Conservation (phyloP, 2,329 filamentous ascomycete species). For the Lasiodiplodia citricola region DNA sequence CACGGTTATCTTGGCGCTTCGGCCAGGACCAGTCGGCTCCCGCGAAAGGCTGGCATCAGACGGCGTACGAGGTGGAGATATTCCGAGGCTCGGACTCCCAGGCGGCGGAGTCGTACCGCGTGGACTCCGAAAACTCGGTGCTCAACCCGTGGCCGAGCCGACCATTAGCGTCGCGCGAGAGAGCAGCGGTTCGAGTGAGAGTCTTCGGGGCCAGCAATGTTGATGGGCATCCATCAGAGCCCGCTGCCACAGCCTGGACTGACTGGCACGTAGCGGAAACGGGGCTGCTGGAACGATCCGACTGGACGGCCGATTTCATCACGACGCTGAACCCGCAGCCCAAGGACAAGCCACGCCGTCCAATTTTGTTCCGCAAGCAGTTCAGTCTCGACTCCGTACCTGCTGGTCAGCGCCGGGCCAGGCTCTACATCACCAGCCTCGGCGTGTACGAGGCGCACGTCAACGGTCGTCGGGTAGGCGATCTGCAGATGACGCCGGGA, state of each 20-base stretch:
- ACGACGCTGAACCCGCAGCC: slow-evolving; percentile 31
- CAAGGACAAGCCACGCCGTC: slow-evolving; percentile 35
- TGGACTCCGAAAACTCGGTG: slow-evolving; percentile 47
- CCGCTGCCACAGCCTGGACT: slow-evolving; percentile 38
- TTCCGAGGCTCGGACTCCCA: not conserved
- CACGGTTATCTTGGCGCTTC: slow-evolving; percentile 57
- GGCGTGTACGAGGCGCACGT: slow-evolving; percentile 32
- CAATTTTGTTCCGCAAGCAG: slow-evolving; percentile 44
- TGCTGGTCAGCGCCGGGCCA: slow-evolving; percentile 14
- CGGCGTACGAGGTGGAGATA: slow-evolving; percentile 53
- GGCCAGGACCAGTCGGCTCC: slow-evolving; percentile 35
- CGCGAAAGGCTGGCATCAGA: slow-evolving; percentile 51
- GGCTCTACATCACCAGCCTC: slow-evolving; percentile 32
- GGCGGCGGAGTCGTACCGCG: slow-evolving; percentile 28
- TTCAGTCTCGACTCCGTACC: slow-evolving; percentile 22
- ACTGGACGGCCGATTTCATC: slow-evolving; percentile 41
- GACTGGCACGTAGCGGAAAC: slow-evolving; percentile 38
- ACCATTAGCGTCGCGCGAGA: slow-evolving; percentile 37
- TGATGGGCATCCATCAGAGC: not conserved
- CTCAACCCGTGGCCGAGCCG: slow-evolving; percentile 53
- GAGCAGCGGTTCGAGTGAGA: slow-evolving; percentile 37
- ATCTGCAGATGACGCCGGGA: slow-evolving; percentile 52
- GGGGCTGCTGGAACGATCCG: slow-evolving; percentile 38
- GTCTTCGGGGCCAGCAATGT: slow-evolving; percentile 30
- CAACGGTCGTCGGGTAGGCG: slow-evolving; percentile 30